These are phyloP conservation scores for Teratosphaeria nubilosa DNA, from an alignment of 2,329 filamentous ascomycete species.

Conservation along the genomic window DNA sequence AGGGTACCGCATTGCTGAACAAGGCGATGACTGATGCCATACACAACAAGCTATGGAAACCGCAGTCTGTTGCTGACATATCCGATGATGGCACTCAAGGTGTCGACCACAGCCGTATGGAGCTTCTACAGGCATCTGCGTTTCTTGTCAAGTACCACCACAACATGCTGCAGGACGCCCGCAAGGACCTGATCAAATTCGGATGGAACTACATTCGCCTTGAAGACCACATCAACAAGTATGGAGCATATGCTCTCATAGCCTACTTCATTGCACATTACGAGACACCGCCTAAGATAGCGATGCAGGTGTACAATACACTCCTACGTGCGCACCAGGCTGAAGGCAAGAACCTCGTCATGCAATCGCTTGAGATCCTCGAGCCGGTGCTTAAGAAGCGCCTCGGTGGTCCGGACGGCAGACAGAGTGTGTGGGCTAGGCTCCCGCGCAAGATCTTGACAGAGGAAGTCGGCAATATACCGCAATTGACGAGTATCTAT, in stretches of 20 bases:
- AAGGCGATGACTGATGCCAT: conserved; percentile 79
- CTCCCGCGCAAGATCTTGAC: conserved; percentile 82
- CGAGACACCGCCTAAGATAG: conserved; percentile 92
- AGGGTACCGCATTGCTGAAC: conserved; percentile 68
- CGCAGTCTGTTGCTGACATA: conserved; percentile 61
- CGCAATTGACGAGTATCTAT: conserved; percentile 95
- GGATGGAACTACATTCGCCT: conserved; percentile 96
- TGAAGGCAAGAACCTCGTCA: conserved; percentile 82
- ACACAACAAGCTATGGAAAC: conserved; percentile 87
- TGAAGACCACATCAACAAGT: conserved; percentile 99
- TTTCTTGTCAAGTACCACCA: conserved; percentile 94
- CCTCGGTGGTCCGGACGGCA: conserved; percentile 61
- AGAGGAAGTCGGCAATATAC: conserved; percentile 88
- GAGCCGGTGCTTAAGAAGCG: conserved; percentile 88
- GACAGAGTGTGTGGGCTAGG: conserved; percentile 74
- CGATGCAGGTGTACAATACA: conserved; percentile 87
- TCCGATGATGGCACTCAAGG: conserved; percentile 77
- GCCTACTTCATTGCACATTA: conserved; percentile 97
- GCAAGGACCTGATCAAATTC: conserved; percentile 98
- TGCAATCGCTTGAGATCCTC: conserved; percentile 86
- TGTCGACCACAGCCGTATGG: conserved; percentile 92
- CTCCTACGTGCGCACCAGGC: conserved; percentile 88
- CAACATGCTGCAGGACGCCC: conserved; percentile 73
- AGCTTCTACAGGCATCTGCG: conserved; percentile 86
- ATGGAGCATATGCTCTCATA: conserved; percentile 92